phyloP scores from a whole-genome alignment of 345 rosid genomes.

The Nasturtium officinale region DNA sequence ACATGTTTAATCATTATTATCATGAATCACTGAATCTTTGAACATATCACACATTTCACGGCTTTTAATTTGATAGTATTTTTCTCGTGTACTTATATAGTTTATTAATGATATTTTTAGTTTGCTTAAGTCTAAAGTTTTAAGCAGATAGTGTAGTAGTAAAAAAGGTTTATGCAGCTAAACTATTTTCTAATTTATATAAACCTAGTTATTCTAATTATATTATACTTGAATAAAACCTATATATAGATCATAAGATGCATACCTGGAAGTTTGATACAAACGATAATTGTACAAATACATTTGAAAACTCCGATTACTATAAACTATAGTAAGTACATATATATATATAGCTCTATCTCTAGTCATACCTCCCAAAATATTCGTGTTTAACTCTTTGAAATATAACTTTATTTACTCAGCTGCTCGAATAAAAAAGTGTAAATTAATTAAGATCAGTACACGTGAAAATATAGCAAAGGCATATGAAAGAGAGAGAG shows the following conservation, averaged over 20 bases:
- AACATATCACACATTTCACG: conserved; percentile 37
- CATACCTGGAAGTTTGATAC: not conserved
- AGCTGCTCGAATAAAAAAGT: not conserved
- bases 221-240: not conserved
- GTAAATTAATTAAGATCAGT: not conserved
- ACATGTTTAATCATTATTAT: conserved; percentile 11
- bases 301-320: not conserved
- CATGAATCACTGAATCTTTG: conserved; percentile 36
- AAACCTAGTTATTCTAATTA: not conserved
- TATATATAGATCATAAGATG: not conserved
- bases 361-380: not conserved
- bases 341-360: not conserved
- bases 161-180: not conserved
- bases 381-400: not conserved
- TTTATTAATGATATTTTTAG: not conserved
- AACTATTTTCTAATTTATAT: not conserved
- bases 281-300: not conserved
- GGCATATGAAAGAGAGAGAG: too few species aligned
- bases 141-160: not conserved
- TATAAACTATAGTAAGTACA: not conserved
- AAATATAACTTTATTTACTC: not conserved
- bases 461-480: too few species aligned
- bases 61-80: conserved; percentile 20
- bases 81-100: not conserved
- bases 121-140: conserved; percentile 21